phyloP scores from a whole-genome alignment of 768 basidiomycete genomes.

The Tricholomella constricta region DNA sequence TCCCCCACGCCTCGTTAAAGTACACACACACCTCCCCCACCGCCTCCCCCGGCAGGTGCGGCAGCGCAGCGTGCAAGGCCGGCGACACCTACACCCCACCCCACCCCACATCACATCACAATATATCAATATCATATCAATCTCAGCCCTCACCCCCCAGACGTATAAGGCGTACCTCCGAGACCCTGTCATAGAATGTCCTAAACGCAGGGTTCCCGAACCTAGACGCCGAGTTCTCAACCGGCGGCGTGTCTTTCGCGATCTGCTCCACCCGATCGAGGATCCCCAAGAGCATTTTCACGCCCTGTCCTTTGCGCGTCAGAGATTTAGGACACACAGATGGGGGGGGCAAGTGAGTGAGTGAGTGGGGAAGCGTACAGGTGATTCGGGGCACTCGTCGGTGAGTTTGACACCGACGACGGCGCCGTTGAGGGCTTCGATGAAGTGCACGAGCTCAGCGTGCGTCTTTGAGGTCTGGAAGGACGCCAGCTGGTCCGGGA shows the following conservation, averaged over 20 bases:
- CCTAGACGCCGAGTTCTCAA: constrained; percentile 86
- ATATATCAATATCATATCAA: no score
- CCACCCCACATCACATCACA: no score
- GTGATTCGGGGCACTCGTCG: constrained; percentile 56
- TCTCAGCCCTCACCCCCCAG: no score
- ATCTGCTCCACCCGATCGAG: constrained; percentile 68
- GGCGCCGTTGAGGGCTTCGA: constrained; percentile 73
- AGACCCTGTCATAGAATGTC: constrained; percentile 83
- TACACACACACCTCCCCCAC: constrained; percentile 76
- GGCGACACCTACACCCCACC: constrained; percentile 50
- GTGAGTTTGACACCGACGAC: constrained; percentile 78
- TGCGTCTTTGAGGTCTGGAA: constrained; percentile 81
- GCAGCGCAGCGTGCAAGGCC: constrained; percentile 58
- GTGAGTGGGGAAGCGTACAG: constrained; percentile 44
- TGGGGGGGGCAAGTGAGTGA: no score
- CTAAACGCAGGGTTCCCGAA: constrained; percentile 98
- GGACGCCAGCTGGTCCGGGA: constrained; percentile 73
- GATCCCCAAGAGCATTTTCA: constrained; percentile 59
- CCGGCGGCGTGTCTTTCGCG: constrained; percentile 74
- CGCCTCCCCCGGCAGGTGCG: constrained; percentile 57
- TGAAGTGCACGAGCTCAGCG: constrained; percentile 63
- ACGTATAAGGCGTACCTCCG: constrained; percentile 57
- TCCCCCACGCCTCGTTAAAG: constrained; percentile 90
- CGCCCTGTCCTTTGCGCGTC: constrained; percentile 55
- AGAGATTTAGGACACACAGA: no score